phyloP scores from a whole-genome alignment of 129 eudicot species.

The Chrysanthemum lavandulifolium region DNA sequence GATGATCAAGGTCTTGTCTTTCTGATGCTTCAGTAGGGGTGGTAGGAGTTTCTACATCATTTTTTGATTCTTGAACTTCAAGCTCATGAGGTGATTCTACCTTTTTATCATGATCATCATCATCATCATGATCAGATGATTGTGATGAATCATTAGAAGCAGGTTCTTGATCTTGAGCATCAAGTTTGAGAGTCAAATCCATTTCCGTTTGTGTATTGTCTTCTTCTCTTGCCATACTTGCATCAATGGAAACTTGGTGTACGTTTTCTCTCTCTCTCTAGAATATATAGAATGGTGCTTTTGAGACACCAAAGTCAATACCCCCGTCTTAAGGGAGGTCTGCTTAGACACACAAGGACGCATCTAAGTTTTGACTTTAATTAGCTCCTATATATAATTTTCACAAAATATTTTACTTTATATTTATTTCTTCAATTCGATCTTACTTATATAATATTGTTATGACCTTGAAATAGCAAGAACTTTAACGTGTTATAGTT shows the following conservation, averaged over 20 bases:
- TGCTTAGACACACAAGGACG: conserved; percentile 56
- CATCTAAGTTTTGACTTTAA: conserved; percentile 79
- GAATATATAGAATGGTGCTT: conserved; percentile 34
- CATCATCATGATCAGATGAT: conserved; percentile 18
- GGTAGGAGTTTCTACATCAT: conserved; percentile 21
- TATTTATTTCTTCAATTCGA: not conserved
- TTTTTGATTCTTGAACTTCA: conserved; percentile 16
- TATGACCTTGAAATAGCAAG: no score
- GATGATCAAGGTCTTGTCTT: conserved; percentile 24
- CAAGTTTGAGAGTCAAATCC: conserved; percentile 66
- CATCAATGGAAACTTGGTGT: conserved; percentile 19
- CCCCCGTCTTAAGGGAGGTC: conserved; percentile 50
- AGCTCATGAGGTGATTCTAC: conserved; percentile 25
- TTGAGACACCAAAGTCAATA: conserved; percentile 88
- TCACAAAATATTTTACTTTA: conserved; percentile 22
- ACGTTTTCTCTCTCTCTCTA: conserved; percentile 25
- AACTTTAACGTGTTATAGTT: not conserved
- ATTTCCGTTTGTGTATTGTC: conserved; percentile 40
- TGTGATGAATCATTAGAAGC: conserved; percentile 26
- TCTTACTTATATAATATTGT: not conserved
- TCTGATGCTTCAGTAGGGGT: conserved; percentile 25
- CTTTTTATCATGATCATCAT: conserved; percentile 19
- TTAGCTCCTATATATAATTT: conserved; percentile 26
- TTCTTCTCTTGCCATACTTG: conserved; percentile 35
- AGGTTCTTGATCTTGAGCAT: conserved; percentile 45